phyloP scores from a whole-genome alignment of 2,329 filamentous ascomycete species.

The Lecanicillium sp. region DNA sequence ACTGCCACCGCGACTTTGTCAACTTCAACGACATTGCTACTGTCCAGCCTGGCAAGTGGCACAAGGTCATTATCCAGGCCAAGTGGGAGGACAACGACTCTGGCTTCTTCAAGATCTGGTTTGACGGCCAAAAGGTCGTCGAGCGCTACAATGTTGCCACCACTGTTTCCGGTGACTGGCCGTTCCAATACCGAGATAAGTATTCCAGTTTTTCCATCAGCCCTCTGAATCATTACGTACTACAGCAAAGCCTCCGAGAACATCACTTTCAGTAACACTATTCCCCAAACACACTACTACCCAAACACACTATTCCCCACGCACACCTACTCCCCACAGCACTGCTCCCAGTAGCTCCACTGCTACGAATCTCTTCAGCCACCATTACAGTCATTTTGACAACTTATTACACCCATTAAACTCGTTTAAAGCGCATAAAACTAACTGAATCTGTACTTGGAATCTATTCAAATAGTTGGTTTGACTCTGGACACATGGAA shows the following conservation, averaged over 20 bases:
- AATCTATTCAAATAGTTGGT: conserved; percentile 42
- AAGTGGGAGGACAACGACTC: conserved; percentile 35
- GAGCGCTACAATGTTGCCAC: conserved; percentile 32
- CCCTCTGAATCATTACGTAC: too few relatives aligned
- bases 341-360: too few relatives aligned
- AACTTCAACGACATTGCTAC: conserved; percentile 22
- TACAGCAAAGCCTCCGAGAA: too few relatives aligned
- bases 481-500: conserved; percentile 31
- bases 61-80: conserved; percentile 36
- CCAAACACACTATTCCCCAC: too few relatives aligned
- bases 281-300: too few relatives aligned
- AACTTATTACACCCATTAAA: too few relatives aligned
- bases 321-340: too few relatives aligned
- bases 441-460: conserved; percentile 21
- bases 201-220: too few relatives aligned
- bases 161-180: conserved; percentile 33
- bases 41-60: conserved; percentile 36
- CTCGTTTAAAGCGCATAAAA: too few relatives aligned
- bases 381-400: too few relatives aligned
- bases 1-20: conserved; percentile 16
- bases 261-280: too few relatives aligned
- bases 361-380: too few relatives aligned
- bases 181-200: conserved; percentile 33
- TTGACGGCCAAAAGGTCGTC: conserved; percentile 36
- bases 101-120: conserved; percentile 39